These are phyloP conservation scores for Boletus sp. DNA, from an alignment of 1,284 basidiomycete genomes.

Conservation along the genomic window DNA sequence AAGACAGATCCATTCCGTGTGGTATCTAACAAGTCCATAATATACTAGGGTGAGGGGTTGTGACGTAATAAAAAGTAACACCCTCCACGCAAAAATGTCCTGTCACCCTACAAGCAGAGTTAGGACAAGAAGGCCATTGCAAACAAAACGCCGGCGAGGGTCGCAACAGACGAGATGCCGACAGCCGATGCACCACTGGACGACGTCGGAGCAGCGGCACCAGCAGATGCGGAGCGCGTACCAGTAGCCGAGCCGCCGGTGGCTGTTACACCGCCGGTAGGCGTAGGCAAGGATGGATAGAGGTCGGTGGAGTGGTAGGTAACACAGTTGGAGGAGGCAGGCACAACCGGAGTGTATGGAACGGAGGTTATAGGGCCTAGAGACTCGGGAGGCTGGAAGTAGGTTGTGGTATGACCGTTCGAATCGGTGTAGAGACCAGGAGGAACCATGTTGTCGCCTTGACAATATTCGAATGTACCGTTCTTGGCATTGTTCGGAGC, in stretches of 20 bases:
- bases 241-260: slow-evolving; percentile 22
- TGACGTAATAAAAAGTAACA: background rate
- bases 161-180: slow-evolving; percentile 38
- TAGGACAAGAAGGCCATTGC: slow-evolving; percentile 45
- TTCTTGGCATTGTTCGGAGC: slow-evolving; percentile 57
- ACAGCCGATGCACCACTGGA: slow-evolving; percentile 35
- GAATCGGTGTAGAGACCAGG: slow-evolving; percentile 30
- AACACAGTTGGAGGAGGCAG: slow-evolving; percentile 61
- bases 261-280: slow-evolving; percentile 16
- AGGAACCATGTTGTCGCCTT: slow-evolving; percentile 49
- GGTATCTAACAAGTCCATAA: slow-evolving; percentile 3
- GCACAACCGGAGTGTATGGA: slow-evolving; percentile 58
- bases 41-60: background rate
- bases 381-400: slow-evolving; percentile 58
- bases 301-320: slow-evolving; percentile 52
- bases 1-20: background rate
- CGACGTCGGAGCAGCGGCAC: slow-evolving; percentile 25
- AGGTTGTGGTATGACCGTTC: slow-evolving; percentile 44
- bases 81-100: background rate
- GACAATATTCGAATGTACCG: slow-evolving; percentile 56
- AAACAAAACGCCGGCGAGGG: slow-evolving; percentile 40
- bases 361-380: slow-evolving; percentile 53
- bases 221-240: slow-evolving; percentile 21
- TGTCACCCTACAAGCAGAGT: background rate
- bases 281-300: slow-evolving; percentile 32